phyloP scores from a whole-genome alignment of 2,329 filamentous ascomycete species.

The Beauveria sp. region DNA sequence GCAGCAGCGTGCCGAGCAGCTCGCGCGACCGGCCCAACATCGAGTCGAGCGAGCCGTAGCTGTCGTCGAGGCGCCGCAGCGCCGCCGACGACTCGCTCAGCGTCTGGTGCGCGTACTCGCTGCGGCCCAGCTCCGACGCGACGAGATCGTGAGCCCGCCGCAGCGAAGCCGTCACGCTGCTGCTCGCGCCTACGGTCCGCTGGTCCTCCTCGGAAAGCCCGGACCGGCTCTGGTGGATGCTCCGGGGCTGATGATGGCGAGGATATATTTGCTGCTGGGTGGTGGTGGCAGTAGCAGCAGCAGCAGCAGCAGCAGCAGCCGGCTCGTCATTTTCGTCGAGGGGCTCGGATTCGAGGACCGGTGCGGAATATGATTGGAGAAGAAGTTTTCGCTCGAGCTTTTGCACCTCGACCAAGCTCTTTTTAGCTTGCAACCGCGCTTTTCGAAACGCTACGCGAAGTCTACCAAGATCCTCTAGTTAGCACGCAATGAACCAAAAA shows the following conservation, averaged over 20 bases:
- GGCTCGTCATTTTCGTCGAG: constrained; percentile 20
- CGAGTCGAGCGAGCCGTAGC: constrained; percentile 71
- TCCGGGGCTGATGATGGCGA: constrained; percentile 19
- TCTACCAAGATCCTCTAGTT: constrained; percentile 23
- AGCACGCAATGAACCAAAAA: background rate
- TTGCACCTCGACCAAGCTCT: constrained; percentile 64
- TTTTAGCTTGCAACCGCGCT: constrained; percentile 73
- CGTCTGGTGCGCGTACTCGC: constrained; percentile 83
- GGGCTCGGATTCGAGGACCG: constrained; percentile 26
- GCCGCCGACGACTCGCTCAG: constrained; percentile 77
- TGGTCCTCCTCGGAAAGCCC: constrained; percentile 58
- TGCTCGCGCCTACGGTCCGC: constrained; percentile 64
- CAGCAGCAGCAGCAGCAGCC: constrained; percentile 13
- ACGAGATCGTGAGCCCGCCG: constrained; percentile 82
- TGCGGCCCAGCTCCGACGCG: constrained; percentile 74
- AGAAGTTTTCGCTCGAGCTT: constrained; percentile 70
- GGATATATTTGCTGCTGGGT: background rate
- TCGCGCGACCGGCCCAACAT: constrained; percentile 68
- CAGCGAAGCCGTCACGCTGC: constrained; percentile 77
- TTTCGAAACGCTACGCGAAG: constrained; percentile 65
- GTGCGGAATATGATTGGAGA: constrained; percentile 54
- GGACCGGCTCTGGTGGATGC: constrained; percentile 24
- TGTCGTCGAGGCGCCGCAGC: constrained; percentile 71
- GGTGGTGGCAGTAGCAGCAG: constrained; percentile 18
- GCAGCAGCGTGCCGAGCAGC: constrained; percentile 70